phyloP scores from a whole-genome alignment of 106 monocot species.

The Cymbidium sinense region DNA sequence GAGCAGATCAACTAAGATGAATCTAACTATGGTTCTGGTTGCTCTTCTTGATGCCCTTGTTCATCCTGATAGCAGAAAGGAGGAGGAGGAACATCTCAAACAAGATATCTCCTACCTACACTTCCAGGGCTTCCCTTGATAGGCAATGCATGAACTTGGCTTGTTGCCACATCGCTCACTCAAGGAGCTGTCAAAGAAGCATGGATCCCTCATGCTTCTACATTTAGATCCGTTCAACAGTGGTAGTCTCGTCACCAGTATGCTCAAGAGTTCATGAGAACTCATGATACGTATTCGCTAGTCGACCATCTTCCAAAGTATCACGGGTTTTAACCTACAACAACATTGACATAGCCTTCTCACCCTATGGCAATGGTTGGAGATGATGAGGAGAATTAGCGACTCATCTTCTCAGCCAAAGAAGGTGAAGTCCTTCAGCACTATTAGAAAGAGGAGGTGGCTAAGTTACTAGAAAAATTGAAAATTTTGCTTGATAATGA shows the following conservation, averaged over 20 bases:
- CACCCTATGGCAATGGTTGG: constrained; percentile 27
- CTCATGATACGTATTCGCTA: constrained; percentile 15
- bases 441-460: constrained; percentile 8
- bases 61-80: background rate
- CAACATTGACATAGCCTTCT: constrained; percentile 6
- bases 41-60: background rate
- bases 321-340: background rate
- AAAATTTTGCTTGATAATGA: background rate
- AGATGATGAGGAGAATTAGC: constrained; percentile 15
- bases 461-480: constrained; percentile 4
- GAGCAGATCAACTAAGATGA: too few relatives aligned
- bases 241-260: constrained; percentile 24
- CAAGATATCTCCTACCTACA: constrained; percentile 15
- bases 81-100: background rate
- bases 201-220: constrained; percentile 30
- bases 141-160: constrained; percentile 19
- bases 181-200: constrained; percentile 11
- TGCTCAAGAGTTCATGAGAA: constrained; percentile 20
- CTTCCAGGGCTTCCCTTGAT: constrained; percentile 18
- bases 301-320: background rate
- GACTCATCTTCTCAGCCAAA: constrained; percentile 9
- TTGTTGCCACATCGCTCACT: constrained; percentile 3
- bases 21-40: too few relatives aligned
- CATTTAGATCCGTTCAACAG: constrained; percentile 14
- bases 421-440: constrained; percentile 4